Evolutionary conservation across 768 basidiomycete genomes (phyloP).

Genomic region (Lanmaoa rubissima): DNA sequence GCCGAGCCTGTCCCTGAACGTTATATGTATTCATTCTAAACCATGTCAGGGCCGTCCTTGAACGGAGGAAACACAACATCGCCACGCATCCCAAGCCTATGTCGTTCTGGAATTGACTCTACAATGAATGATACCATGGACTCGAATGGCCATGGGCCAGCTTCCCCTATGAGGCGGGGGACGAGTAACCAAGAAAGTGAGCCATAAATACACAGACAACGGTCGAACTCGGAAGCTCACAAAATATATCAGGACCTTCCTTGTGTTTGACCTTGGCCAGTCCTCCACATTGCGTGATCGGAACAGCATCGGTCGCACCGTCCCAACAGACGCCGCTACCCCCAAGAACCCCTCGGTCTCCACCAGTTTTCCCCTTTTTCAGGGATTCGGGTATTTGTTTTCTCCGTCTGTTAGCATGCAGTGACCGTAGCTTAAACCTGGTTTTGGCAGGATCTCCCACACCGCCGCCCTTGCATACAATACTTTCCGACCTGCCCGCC

Average conservation of each 20-base stretch:
- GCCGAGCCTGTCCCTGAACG: neutral
- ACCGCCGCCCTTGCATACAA: conserved; percentile 40
- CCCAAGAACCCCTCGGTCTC: conserved; percentile 6
- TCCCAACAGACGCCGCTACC: conserved; percentile 15
- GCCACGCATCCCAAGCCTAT: neutral
- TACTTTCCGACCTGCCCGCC: conserved; percentile 55
- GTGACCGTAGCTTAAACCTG: neutral
- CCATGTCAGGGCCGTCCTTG: neutral
- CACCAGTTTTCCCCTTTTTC: conserved; percentile 15
- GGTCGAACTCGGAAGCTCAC: neutral
- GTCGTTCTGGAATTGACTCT: neutral
- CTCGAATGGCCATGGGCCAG: neutral
- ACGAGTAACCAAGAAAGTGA: conserved; percentile 9
- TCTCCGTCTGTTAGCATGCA: neutral
- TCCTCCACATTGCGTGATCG: conserved; percentile 7
- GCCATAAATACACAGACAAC: neutral
- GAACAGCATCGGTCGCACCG: conserved; percentile 8
- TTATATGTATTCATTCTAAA: neutral
- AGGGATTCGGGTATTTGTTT: conserved; percentile 13
- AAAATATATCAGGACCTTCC: conserved; percentile 8
- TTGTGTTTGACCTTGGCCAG: conserved; percentile 11
- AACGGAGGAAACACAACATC: conserved; percentile 1
- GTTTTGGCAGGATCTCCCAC: conserved; percentile 10
- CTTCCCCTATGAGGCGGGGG: neutral
- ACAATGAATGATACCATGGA: neutral